phyloP scores from a whole-genome alignment of 345 rosid species.

The Luvunga scandens region DNA sequence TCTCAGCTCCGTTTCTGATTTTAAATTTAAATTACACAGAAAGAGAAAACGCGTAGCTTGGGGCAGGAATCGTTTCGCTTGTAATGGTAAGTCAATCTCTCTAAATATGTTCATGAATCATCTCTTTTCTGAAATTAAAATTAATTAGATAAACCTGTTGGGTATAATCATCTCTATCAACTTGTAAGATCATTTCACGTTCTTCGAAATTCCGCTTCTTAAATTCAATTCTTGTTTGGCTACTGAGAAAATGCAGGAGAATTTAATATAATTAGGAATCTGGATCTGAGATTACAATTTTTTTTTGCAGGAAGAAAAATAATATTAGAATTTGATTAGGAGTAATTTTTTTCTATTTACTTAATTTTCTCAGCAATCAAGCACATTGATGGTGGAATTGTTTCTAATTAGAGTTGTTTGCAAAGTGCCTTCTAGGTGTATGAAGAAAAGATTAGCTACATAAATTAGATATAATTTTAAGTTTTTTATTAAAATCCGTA shows the following conservation, averaged over 20 bases:
- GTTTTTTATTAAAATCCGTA: background rate
- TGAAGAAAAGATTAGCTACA: constrained; percentile 8
- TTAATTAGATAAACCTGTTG: background rate
- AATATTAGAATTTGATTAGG: background rate
- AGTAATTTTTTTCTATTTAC: background rate
- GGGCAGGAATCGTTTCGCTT: background rate
- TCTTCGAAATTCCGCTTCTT: background rate
- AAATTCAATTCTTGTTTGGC: background rate
- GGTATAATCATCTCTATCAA: background rate
- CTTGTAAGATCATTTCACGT: background rate
- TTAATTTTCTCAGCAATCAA: background rate
- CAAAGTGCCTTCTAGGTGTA: background rate
- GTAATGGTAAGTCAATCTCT: constrained; percentile 13
- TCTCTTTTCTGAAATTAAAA: background rate
- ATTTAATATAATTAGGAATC: background rate
- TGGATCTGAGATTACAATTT: background rate
- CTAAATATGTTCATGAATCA: background rate
- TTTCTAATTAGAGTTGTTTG: background rate
- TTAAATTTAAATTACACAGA: background rate
- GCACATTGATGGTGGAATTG: background rate
- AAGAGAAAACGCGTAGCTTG: background rate
- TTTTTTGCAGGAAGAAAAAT: background rate
- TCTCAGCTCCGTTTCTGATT: background rate
- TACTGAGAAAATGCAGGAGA: constrained; percentile 6
- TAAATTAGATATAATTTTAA: background rate